Base-by-base conservation (phyloP, 2,329 filamentous ascomycete genomes). In the Aureobasidium subglaciale region DNA sequence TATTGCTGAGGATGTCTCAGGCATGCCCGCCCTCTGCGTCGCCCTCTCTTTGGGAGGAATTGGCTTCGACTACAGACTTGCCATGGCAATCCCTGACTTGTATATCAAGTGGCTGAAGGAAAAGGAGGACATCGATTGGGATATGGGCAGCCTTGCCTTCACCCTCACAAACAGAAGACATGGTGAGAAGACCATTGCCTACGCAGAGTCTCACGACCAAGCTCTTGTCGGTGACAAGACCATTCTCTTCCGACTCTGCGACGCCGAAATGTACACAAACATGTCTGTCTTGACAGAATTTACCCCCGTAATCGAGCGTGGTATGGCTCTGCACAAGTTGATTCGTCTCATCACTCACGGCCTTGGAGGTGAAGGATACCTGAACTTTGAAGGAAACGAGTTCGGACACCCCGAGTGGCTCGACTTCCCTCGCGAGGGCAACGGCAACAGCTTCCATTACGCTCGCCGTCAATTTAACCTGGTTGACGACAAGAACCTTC, bases 31-130 rank as follows among this genome's bases (percentile, higher is more conserved):
- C n/a, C 78, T 99, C 45, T 97, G 93, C 71, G 73, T 99, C 34
- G 84, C 88, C 6, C 76, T 96, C 35, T 85, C 87, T 1, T 77
- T 96, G 2, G 93, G 93, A 16, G 93, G 93, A 59, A 84, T 97
- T 63, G 93, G 93, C 24, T 99, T 99, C 69, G 93, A 99, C 73
- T 99, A 99, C 72, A 84, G 93, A 62, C 82, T 99, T 29, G 91
- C 91, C 55, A 99, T 99, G 93, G 93, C 93, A 4, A 85, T 99
- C 60, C 93, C 93, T 4, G 93, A 99, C 70, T 88, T 99, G 83
- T 99, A 95, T 84, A 99, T 99, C 79, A 99, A 99, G 75, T 89
- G 95, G 68, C 73, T 97, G 59, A 99, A 99, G 72, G 93, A 99
- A 73, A 84, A 90, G 70, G 80, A 87, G 66, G 93, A 99, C 65